Evolutionary conservation across 305 asterid genomes (phyloP), one percentile per base, ranked within the genome.

Genomic region (Solanum hybrid): DNA sequence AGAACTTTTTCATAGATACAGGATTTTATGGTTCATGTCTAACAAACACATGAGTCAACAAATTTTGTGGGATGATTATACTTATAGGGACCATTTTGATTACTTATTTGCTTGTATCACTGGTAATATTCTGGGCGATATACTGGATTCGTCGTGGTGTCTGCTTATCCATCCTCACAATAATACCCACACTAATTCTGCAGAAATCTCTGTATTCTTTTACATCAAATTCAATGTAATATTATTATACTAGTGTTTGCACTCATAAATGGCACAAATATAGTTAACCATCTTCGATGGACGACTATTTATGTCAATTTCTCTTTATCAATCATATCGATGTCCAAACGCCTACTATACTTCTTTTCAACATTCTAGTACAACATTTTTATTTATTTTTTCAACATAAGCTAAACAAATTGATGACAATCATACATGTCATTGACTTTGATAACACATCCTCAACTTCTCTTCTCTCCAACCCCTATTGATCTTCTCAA

Each of bases 401-500:
- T n/a, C 13, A n/a, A 65, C 75, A 65, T 27, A 82, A 3, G 2
- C 15, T 27, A 15, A 82, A 41, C 37, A 27, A 41, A 15, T n/a
- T 82, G 36, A 24, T 82, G 36, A 7, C 72, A 8, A 14, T 6
- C 61, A 26, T 82, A 41, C 72, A 82, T 29, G 70, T 39, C 15
- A 41, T 26, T 41, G 72, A 41, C 87, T 82, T 82, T 27, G 87
- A 27, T 41, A 41, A 41, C 7, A 41, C 24, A 45, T 86, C 15
- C 92, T 90, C 88, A 93, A 79, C 77, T 94, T 95, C 88, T 97
- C 99, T 89, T 80, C 95, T 90, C 90, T 93, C 99, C 98, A 96
- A 57, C 93, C 94, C 76, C 92, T 91, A 89, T 94, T 96, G 37
- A 91, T 92, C 85, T 93, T 95, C 90, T 92, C 95, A 41, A 96